Evolutionary conservation across 2,329 filamentous ascomycete species (phyloP), one percentile per base, ranked within the genome.

Genomic region (Cladosporium velox): DNA sequence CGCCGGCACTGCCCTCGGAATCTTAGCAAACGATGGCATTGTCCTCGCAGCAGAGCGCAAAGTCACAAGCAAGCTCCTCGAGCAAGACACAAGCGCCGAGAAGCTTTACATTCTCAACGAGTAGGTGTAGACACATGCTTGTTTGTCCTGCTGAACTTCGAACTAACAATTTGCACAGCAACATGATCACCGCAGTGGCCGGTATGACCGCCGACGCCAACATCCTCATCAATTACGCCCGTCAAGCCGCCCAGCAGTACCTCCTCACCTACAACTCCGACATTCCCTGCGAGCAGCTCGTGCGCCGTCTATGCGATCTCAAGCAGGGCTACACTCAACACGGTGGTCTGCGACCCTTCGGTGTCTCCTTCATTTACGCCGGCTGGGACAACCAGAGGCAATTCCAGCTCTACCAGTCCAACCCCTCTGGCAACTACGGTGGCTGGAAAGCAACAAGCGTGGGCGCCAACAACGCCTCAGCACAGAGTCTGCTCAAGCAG

Each of bases 241-340:
- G 95, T 74, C 92, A 97, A 87, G 91, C 92, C 75, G 95, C 95
- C 74, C 95, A 99, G 84, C 89, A 91, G 77, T 98, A 99, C 83
- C 94, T 99, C 79, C 88, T 97, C 72, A 99, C 94, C 75, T 99
- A 99, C 87, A 97, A 98, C 85, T 93, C 97, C 90, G 95, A 99
- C 78, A 99, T 99, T 71, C 95, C 95, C 67, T 99, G 95, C 84
- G 95, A 99, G 81, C 95, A 99, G 82, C 91, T 99, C 66, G 95
- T 99, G 68, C 93, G 95, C 75, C 89, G 92, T 74, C 87, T 99
- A 75, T 99, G 96, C 82, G 95, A 99, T 84, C 84, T 98, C 72
- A 99, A 99, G 86, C 95, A 99, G 82, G 94, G 95, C 69, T 99
- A 99, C 84, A 99, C 95, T 71, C 95, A 99, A 80, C 95, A 98